Evolutionary conservation across 148 eudicot genomes (phyloP), one percentile per base, ranked within the genome.

Genomic region (Pharnaceum exiguum): DNA sequence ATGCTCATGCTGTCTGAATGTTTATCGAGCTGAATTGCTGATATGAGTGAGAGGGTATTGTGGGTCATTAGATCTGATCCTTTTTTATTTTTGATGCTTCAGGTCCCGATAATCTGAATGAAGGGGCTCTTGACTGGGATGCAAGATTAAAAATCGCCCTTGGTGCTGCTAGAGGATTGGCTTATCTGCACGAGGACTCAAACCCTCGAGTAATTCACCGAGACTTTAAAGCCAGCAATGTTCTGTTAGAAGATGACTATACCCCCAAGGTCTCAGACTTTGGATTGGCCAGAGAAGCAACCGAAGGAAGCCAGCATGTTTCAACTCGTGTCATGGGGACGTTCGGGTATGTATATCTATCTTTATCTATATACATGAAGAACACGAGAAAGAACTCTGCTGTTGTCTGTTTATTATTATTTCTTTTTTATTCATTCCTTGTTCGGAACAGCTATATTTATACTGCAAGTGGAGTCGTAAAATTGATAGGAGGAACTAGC

Each of bases 291-390:
- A 77, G 96, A 60, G 99, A 94, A 81, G 99, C 99, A 15, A 89
- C 96, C 26, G 96, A 94, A 81, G 99, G 99, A 66, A 83, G 99
- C 58, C 83, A 80, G 40, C 96, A 88, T 60, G 72, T 94, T 49
- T 94, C 99, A 24, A 94, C 96, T n/a, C 82, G 95, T 46, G 99
- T 94, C 27, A 94, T 94, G 99, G 99, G 99, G 67, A 94, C 99
- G 68, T 94, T 94, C 59, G 99, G 99, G 99, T 94, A 89, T 49
- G 60, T 52, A 42, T 40, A 12, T 9, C 59, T 47, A 7, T 9
- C 57, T 59, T 74, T 54, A 10, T 47, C 24, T 23, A 55, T 28
- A 10, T 22, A 15, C n/a, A n/a, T n/a, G n/a, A n/a, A n/a, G n/a
- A n/a, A n/a, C n/a, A n/a, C n/a, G n/a, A n/a, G n/a, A n/a, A n/a